Evolutionary conservation across 352 stramenopile species (phyloP), one percentile per base, ranked within the genome.

Genomic region (Pythium phragmiticola): DNA sequence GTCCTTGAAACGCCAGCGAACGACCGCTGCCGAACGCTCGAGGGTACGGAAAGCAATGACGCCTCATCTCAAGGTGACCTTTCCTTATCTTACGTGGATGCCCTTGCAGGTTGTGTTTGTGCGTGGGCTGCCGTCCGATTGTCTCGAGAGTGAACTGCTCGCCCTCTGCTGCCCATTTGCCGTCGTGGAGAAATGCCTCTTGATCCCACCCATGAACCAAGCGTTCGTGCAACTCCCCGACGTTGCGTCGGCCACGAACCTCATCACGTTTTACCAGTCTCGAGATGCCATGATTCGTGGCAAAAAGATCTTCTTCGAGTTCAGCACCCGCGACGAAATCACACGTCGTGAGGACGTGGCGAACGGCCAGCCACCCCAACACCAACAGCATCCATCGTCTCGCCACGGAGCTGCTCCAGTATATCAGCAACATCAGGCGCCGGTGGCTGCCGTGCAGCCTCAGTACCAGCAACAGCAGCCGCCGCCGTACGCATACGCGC

Each of bases 221-320:
- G 85, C 85, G 36, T 91, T 94, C 67, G 81, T 94, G 42, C 82
- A 94, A 61, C 74, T 94, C 4, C 81, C 85, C 3, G 82, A 94
- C 49, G 74, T 80, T 26, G 54, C 72, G 7, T 75, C 85, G 6
- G 82, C 85, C 11, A 73, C 75, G 42, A 94, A 89, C 65, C 74
- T 94, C 43, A 81, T 94, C 60, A 69, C 72, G 19, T 94, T 94
- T 62, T 94, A 94, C 60, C 76, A 90, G 68, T 75, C 81, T 14
- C 79, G 80, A 5, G 82, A 94, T 57, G 85, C 82, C 3, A 70
- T 88, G 48, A 84, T 94, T 56, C 82, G 85, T 26, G 82, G 83
- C 43, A 85, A 90, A 65, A 90, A 89, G 72, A 78, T 94, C 55
- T 84, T 82, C 28, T 92, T 94, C 56, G 81, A 90, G 57, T 88